Evolutionary conservation across 805 yeast genomes (phyloP).

Genomic region (Metschnikowia koreensis): DNA sequence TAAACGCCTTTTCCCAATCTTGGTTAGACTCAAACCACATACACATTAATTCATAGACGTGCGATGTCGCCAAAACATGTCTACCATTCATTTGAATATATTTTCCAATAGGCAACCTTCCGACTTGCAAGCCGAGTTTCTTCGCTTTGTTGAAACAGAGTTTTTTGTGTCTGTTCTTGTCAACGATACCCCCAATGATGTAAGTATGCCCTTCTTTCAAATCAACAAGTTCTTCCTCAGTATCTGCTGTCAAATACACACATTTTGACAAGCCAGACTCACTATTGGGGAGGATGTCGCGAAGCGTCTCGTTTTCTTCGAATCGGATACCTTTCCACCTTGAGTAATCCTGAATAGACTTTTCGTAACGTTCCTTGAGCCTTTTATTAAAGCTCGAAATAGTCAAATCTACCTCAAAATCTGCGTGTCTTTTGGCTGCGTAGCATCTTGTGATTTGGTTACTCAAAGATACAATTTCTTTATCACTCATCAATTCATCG

Average conservation of each 20-base stretch:
- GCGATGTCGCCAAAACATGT: conserved; percentile 87
- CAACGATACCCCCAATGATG: conserved; percentile 94
- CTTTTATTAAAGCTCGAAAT: conserved; percentile 66
- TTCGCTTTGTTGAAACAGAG: conserved; percentile 82
- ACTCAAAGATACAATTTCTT: conserved; percentile 65
- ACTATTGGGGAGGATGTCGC: conserved; percentile 27
- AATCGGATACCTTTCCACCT: conserved; percentile 70
- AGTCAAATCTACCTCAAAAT: conserved; percentile 53
- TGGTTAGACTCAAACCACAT: conserved; percentile 67
- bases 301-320: conserved; percentile 32
- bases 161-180: conserved; percentile 83
- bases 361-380: conserved; percentile 67
- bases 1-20: conserved; percentile 87
- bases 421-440: conserved; percentile 67
- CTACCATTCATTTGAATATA: conserved; percentile 81
- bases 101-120: conserved; percentile 82
- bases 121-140: conserved; percentile 65
- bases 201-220: conserved; percentile 73
- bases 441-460: conserved; percentile 82
- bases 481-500: conserved; percentile 83
- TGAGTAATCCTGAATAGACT: conserved; percentile 52
- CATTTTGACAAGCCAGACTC: conserved; percentile 38
- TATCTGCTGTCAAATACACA: conserved; percentile 84
- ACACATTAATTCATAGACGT: conserved; percentile 85
- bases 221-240: conserved; percentile 63